These are phyloP conservation scores for Phytopythium litorale DNA, from an alignment of 352 stramenopile genomes.

Conservation along the genomic window DNA sequence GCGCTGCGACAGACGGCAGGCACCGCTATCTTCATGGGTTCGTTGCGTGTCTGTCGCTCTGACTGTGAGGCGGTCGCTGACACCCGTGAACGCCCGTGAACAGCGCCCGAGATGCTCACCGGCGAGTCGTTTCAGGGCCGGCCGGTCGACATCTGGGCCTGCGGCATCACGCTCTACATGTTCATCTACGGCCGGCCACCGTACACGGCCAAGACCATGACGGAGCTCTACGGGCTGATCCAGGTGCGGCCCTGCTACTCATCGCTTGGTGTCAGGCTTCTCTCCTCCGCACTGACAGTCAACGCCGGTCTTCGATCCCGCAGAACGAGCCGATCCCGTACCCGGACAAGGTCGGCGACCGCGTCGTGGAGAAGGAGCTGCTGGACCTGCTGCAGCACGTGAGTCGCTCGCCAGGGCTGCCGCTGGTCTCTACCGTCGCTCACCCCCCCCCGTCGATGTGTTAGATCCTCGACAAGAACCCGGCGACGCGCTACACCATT, in stretches of 20 bases:
- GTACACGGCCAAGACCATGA: constrained; percentile 89
- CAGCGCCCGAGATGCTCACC: constrained; percentile 78
- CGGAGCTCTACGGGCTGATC: constrained; percentile 92
- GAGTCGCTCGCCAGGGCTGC: background rate
- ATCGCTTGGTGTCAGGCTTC: background rate
- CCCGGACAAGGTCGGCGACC: constrained; percentile 34
- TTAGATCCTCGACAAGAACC: constrained; percentile 78
- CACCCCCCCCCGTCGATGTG: background rate
- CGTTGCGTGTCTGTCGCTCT: background rate
- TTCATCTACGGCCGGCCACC: constrained; percentile 94
- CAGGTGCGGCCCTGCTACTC: constrained; percentile 24
- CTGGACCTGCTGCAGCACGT: constrained; percentile 68
- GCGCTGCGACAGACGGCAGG: constrained; percentile 65
- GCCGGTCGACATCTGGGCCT: constrained; percentile 94
- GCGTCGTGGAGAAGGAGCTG: constrained; percentile 46
- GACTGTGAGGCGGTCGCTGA: background rate
- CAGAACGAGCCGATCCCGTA: constrained; percentile 69
- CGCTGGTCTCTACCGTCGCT: background rate
- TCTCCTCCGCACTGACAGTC: background rate
- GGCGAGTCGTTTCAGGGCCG: constrained; percentile 73
- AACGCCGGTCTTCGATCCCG: background rate
- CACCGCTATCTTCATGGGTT: constrained; percentile 76
- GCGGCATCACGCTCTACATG: constrained; percentile 95
- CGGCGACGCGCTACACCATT: constrained; percentile 48
- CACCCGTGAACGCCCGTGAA: background rate